phyloP scores from a whole-genome alignment of 257 asterid species.

The Knoxia roxburghii region DNA sequence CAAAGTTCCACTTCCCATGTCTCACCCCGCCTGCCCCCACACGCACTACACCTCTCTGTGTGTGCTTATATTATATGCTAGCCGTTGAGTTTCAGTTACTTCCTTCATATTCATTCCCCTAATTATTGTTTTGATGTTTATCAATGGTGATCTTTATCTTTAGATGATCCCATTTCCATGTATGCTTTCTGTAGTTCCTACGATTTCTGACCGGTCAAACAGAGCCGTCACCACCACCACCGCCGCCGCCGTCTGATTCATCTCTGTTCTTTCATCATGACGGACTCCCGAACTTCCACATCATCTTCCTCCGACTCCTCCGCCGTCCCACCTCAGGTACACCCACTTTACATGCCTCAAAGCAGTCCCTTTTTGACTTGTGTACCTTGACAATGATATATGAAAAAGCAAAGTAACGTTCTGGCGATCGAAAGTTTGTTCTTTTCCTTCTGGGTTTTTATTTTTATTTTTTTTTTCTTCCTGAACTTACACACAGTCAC shows the following conservation, averaged over 20 bases:
- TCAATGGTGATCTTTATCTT: no score
- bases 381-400: neutral
- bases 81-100: constrained; percentile 24
- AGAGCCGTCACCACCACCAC: neutral
- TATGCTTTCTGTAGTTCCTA: constrained; percentile 1
- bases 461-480: no score
- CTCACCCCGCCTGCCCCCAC: neutral
- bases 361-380: neutral
- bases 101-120: neutral
- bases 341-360: neutral
- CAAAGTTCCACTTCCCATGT: neutral
- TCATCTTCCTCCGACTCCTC: constrained; percentile 31
- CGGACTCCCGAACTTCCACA: constrained; percentile 23
- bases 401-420: neutral
- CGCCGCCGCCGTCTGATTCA: constrained; percentile 1
- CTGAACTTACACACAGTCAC: neutral
- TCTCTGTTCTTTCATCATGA: constrained; percentile 13
- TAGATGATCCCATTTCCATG: constrained; percentile 4
- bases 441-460: constrained; percentile 1
- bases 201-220: neutral
- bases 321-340: constrained; percentile 21
- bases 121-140: neutral
- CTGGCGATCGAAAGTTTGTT: neutral
- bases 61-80: neutral
- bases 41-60: neutral